Base-by-base conservation (phyloP, 2,329 filamentous ascomycete genomes). In the Pyrenochaeta sp. region DNA sequence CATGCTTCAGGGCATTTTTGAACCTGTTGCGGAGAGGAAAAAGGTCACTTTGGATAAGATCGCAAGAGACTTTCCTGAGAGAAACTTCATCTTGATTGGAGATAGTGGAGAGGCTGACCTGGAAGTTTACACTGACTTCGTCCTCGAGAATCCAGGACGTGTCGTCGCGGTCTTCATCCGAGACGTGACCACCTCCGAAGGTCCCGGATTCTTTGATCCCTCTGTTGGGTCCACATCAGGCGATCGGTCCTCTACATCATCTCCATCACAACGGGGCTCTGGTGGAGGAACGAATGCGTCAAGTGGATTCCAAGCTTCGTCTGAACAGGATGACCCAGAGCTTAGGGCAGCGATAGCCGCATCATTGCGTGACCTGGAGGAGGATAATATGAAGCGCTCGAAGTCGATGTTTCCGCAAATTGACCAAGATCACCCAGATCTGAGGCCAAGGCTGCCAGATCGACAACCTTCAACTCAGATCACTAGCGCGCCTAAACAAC, bases 1-100 rank as follows among this genome's bases (percentile, higher is more conserved):
- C 47, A 97, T 98, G 92, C 83, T 99, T 13, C 94, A 98, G 78
- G 95, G 96, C 0, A 97, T 99, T 40, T 98, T 99, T 68, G 95
- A 99, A 77, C 95, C 95, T 9, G 95, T 97, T 0, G 93, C 94
- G 0, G 96, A 99, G 78, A 85, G 94, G 56, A 99, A 99, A 81
- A 94, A 93, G 76, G 88, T 90, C 0, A 93, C 92, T 0, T 82
- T 99, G 1, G 92, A 96, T 62, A 89, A 89, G 67, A 90, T 99
- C 27, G 84, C 98, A 71, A 83, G 85, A 52, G 96, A 99, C 74
- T 99, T 99, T 67, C 95, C 95, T 0, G 85, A 93, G 49, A 85
- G 95, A 44, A 92, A 88, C 68, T 99, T 99, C 71, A 86, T 99
- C 2, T 84, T 99, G 2, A 91, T 98, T 9, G 95, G 95, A 8